phyloP scores from a whole-genome alignment of 164 flowering plant species.

The Tinospora cordifolia region DNA sequence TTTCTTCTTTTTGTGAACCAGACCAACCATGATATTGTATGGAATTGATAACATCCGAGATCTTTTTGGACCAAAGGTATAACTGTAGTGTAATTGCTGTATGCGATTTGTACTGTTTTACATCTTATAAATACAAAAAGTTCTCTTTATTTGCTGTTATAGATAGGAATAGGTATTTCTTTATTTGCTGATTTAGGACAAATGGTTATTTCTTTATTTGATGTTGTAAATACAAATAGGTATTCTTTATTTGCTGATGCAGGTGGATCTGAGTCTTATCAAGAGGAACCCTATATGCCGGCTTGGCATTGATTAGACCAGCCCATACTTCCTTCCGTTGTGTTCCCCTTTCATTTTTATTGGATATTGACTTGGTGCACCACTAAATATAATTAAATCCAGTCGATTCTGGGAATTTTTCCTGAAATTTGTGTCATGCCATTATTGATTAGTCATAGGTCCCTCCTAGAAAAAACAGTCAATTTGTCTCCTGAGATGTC shows the following conservation, averaged over 20 bases:
- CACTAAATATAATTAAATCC: not conserved
- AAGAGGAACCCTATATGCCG: constrained; percentile 31
- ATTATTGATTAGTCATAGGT: not conserved
- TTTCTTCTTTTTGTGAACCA: constrained; percentile 23
- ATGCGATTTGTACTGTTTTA: not conserved
- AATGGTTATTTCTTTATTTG: too few species aligned
- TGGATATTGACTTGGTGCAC: not conserved
- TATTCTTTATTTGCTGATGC: constrained; percentile 6
- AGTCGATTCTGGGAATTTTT: not conserved
- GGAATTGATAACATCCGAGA: constrained; percentile 89
- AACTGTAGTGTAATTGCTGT: not conserved
- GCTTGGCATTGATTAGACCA: constrained; percentile 22
- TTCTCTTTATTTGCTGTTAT: too few species aligned
- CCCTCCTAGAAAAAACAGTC: not conserved
- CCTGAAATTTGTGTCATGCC: not conserved
- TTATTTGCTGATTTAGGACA: too few species aligned
- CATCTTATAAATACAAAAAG: too few species aligned
- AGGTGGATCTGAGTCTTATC: constrained; percentile 34
- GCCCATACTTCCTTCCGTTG: not conserved
- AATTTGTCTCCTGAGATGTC: not conserved
- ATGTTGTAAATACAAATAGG: not conserved
- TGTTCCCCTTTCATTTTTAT: not conserved
- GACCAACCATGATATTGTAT: constrained; percentile 93
- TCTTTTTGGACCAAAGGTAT: constrained; percentile 96
- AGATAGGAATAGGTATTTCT: too few species aligned